phyloP scores from a whole-genome alignment of 2,329 filamentous ascomycete genomes.

The Monilinia fructigena region DNA sequence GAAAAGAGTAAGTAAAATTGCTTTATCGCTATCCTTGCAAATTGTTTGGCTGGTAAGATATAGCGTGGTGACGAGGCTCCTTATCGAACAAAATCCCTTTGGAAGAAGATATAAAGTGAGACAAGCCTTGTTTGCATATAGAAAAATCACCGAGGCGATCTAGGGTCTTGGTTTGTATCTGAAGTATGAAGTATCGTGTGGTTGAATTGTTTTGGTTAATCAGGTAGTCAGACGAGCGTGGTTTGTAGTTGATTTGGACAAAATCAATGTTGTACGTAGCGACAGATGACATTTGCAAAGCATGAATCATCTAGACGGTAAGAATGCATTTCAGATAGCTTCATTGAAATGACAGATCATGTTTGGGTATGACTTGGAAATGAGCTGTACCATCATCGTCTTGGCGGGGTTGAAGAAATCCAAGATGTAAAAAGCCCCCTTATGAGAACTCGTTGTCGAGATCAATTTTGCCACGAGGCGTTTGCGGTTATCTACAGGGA shows the following conservation, averaged over 20 bases:
- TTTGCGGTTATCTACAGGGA: conserved; percentile 30
- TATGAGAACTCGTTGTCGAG: conserved; percentile 7
- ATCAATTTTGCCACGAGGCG: conserved; percentile 31
- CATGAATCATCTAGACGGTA: conserved; percentile 18
- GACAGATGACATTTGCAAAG: conserved; percentile 19
- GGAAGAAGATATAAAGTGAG: conserved; percentile 16
- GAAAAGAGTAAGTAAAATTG: conserved; percentile 28
- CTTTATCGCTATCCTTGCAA: conserved; percentile 36
- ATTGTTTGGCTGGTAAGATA: conserved; percentile 22
- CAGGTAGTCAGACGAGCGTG: background rate
- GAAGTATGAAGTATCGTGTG: conserved; percentile 7
- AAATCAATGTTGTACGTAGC: conserved; percentile 1
- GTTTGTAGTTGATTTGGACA: conserved; percentile 17
- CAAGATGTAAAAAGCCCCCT: background rate
- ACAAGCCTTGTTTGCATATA: conserved; percentile 18
- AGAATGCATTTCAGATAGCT: conserved; percentile 14
- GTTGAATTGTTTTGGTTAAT: conserved; percentile 13
- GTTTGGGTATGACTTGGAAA: conserved; percentile 21
- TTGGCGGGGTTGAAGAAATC: conserved; percentile 19
- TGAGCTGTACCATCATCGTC: conserved; percentile 14
- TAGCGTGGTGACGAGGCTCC: background rate
- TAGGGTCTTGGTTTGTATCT: conserved; percentile 1
- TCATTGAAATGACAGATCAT: conserved; percentile 17
- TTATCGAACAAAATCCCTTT: conserved; percentile 26
- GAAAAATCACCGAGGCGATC: conserved; percentile 12